phyloP scores from a whole-genome alignment of 2,329 filamentous ascomycete species.

The Fonsecaea pugnacius region DNA sequence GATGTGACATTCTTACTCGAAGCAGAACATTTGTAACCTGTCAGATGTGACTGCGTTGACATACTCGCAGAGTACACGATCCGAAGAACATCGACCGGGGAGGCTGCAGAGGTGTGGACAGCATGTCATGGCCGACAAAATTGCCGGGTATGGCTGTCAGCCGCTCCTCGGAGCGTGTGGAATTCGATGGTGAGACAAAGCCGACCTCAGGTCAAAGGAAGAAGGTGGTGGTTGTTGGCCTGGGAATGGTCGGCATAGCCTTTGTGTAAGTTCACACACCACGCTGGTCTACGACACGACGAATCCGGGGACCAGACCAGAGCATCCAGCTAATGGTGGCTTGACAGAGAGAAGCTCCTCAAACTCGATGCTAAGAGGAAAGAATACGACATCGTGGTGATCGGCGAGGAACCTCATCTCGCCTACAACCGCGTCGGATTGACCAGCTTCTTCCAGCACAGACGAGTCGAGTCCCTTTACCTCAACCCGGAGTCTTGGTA shows the following conservation, averaged over 20 bases:
- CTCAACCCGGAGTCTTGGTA: constrained; percentile 86
- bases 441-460: constrained; percentile 85
- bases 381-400: constrained; percentile 80
- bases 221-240: constrained; percentile 77
- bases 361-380: constrained; percentile 77
- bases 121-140: constrained; percentile 27
- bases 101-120: background rate
- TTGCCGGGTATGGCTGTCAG: constrained; percentile 41
- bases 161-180: constrained; percentile 34
- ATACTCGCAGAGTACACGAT: no score
- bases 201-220: constrained; percentile 54
- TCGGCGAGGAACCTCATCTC: constrained; percentile 84
- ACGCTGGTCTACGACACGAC: background rate
- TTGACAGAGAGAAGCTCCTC: constrained; percentile 77
- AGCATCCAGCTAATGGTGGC: constrained; percentile 2
- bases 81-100: background rate
- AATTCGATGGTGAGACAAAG: constrained; percentile 28
- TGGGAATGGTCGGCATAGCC: constrained; percentile 90
- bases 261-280: constrained; percentile 71
- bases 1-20: background rate
- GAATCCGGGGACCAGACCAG: background rate
- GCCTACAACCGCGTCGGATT: constrained; percentile 91
- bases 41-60: background rate
- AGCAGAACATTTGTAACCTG: background rate
- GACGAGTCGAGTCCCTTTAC: constrained; percentile 84